Base-by-base conservation (phyloP, 441 rosid species). In the Theobroma grandiflorum region DNA sequence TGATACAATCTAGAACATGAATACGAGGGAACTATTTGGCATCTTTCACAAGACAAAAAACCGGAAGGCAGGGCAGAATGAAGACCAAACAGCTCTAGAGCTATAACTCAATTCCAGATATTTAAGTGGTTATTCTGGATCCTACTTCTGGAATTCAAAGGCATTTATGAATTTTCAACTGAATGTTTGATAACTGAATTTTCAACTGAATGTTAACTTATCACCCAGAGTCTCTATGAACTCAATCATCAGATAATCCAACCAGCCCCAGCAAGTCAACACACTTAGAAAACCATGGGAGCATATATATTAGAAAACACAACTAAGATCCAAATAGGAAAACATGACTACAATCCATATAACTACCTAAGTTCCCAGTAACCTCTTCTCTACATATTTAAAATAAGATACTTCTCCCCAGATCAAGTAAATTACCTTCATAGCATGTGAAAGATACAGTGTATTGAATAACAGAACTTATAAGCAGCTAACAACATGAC, bases 361-460 rank as follows among this genome's bases (percentile, higher is more conserved):
- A 58, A 40, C 20, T 43, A 43, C 66, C 77, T 15, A 22, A 74
- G 68, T 26, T 42, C 52, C 53, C 71, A 64, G 14, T 33, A 50
- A 55, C 61, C 35, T 40, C 64, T 20, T 52, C 74, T 67, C 72
- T 68, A 64, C 18, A 61, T 50, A 33, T 76, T 53, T 33, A 63
- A 50, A 14, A 64, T 77, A 38, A 59, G 42, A 43, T 57, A 42
- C 22, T 47, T 53, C n/a, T 9, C 40, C 71, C 43, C 43, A 37
- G 31, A 26, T 74, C 43, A 75, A 75, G 58, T 45, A 61, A 61
- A 45, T 45, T 67, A 66, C 65, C 74, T 33, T 49, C 76, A 79
- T 15, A 75, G 42, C 20, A 78, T 68, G 37, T 52, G 49, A 73
- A 15, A 52, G 26, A n/a, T 53, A 33, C 18, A 49, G 70, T 14